These are phyloP conservation scores for Plectosphaerella plurivora DNA, from an alignment of 2,329 filamentous ascomycete genomes.

Conservation along the genomic window DNA sequence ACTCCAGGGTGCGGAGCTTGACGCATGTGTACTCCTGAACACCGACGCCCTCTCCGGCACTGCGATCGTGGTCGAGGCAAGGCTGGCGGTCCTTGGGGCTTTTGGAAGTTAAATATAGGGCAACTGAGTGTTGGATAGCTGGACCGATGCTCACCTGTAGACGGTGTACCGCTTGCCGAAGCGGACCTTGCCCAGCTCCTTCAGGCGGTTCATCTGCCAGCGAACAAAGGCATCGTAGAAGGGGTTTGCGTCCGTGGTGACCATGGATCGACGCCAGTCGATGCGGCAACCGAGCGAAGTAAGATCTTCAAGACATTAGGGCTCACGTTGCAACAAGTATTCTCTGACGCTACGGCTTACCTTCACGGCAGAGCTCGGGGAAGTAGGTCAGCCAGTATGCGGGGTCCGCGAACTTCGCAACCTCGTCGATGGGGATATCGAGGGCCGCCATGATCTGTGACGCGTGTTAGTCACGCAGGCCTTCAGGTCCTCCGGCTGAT, in stretches of 20 bases:
- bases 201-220: constrained; percentile 92
- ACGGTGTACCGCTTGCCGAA: constrained; percentile 92
- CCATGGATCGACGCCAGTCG: constrained; percentile 24
- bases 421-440: constrained; percentile 81
- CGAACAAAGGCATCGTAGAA: constrained; percentile 89
- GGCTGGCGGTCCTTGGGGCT: constrained; percentile 25
- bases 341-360: constrained; percentile 4
- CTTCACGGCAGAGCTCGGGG: constrained; percentile 38
- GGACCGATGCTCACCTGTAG: constrained; percentile 42
- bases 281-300: not conserved
- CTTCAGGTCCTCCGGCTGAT: not conserved
- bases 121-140: constrained; percentile 75
- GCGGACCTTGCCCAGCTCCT: constrained; percentile 86
- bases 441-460: constrained; percentile 82
- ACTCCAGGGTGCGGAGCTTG: constrained; percentile 88
- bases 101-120: constrained; percentile 41
- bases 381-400: constrained; percentile 90
- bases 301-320: not conserved
- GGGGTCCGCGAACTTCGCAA: constrained; percentile 90
- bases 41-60: constrained; percentile 35
- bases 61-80: constrained; percentile 44
- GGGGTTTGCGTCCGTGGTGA: constrained; percentile 94
- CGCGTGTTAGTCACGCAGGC: not conserved
- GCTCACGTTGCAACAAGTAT: too few relatives aligned
- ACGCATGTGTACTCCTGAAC: constrained; percentile 67